Percentiles rank a stretch among this genome's conserved stretches.
These are phyloP conservation scores for Aspergillus bertholletiae DNA, from an alignment of 495 filamentous ascomycete genomes.

Conservation along the genomic window DNA sequence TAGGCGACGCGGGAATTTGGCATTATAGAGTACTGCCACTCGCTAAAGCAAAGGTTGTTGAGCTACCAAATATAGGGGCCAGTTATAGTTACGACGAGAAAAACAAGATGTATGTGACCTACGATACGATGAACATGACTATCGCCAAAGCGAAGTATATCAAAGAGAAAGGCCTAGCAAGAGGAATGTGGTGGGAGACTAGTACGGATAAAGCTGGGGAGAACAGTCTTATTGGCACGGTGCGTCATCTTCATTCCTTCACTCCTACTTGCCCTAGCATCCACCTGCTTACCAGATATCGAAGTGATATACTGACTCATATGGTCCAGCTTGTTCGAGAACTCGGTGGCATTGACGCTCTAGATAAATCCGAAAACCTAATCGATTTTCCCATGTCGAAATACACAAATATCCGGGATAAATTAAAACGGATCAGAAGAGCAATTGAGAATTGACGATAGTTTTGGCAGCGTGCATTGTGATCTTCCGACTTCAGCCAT, in stretches of 20 bases:
- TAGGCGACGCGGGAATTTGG: not conserved
- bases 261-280: not conserved
- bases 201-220: slow-evolving; percentile 62
- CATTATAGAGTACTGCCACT: slow-evolving; percentile 4
- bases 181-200: slow-evolving; percentile 90
- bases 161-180: slow-evolving; percentile 59
- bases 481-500: too few relatives aligned
- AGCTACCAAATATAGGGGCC: slow-evolving; percentile 30
- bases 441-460: not conserved
- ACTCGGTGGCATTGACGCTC: slow-evolving; percentile 27
- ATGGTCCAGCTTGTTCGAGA: slow-evolving; percentile 25
- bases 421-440: slow-evolving; percentile 15
- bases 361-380: slow-evolving; percentile 56
- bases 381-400: slow-evolving; percentile 60
- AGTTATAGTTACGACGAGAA: slow-evolving; percentile 65
- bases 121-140: slow-evolving; percentile 63
- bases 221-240: slow-evolving; percentile 58
- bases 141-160: slow-evolving; percentile 65
- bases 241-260: slow-evolving; percentile 23
- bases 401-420: slow-evolving; percentile 63
- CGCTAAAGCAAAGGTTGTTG: slow-evolving; percentile 1
- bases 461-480: not conserved
- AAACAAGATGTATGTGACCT: slow-evolving; percentile 61
- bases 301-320: not conserved
- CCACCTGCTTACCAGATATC: not conserved